A percentile compares a stretch with the other conserved stretches of the same genome.
Evolutionary conservation across 2,329 filamentous ascomycete species (phyloP).

Genomic region (Fulvia fulva): DNA sequence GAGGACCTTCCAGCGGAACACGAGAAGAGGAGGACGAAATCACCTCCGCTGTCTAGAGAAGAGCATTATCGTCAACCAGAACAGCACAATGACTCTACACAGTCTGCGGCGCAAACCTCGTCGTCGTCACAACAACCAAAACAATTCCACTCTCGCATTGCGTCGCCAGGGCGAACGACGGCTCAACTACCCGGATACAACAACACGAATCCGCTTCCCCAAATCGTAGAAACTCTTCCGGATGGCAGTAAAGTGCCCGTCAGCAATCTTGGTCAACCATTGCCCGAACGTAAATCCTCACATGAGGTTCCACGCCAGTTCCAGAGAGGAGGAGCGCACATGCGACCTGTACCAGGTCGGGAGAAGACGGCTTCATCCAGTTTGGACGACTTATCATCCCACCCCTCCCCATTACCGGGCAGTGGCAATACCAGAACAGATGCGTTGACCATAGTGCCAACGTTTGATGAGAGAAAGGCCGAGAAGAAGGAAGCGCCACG

Average conservation of each 20-base stretch:
- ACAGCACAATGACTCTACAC: constrained; percentile 11
- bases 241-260: constrained; percentile 33
- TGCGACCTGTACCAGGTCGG: constrained; percentile 34
- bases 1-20: constrained; percentile 24
- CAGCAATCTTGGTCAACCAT: constrained; percentile 25
- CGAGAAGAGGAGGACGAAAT: constrained; percentile 4
- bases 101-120: constrained; percentile 26
- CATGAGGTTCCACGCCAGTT: constrained; percentile 31
- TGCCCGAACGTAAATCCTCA: constrained; percentile 51
- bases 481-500: constrained; percentile 60
- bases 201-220: constrained; percentile 46
- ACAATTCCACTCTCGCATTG: constrained; percentile 55
- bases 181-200: constrained; percentile 47
- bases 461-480: constrained; percentile 69
- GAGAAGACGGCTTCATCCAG: constrained; percentile 37
- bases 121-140: constrained; percentile 39
- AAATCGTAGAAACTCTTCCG: constrained; percentile 59
- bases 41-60: constrained; percentile 10
- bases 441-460: constrained; percentile 75
- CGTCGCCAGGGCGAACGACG: constrained; percentile 54
- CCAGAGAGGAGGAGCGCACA: constrained; percentile 33
- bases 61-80: constrained; percentile 12
- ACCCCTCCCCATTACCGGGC: constrained; percentile 66
- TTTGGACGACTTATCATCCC: constrained; percentile 62
- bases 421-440: constrained; percentile 67